Conservation (phyloP, 2,329 filamentous ascomycete species). For the Colletotrichum tanaceti region DNA sequence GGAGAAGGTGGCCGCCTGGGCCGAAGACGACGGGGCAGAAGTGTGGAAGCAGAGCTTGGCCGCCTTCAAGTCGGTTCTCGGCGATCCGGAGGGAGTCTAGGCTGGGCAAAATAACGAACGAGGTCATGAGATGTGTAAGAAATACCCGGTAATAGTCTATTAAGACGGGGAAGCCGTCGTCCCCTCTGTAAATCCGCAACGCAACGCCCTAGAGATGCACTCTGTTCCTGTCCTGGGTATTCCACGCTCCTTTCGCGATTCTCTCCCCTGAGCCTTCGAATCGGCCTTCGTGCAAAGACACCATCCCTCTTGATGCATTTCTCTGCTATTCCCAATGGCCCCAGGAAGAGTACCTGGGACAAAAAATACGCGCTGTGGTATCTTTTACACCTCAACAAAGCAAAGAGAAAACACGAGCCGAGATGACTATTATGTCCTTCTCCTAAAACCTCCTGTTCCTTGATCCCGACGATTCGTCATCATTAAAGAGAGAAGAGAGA, state of each 20-base stretch:
- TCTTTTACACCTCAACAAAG: constrained; percentile 27
- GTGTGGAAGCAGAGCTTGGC: constrained; percentile 62
- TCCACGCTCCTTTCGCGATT: constrained; percentile 8
- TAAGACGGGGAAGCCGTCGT: neutral
- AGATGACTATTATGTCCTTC: constrained; percentile 1
- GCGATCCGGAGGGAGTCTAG: constrained; percentile 32
- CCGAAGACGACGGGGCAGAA: constrained; percentile 55
- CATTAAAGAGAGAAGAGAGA: neutral
- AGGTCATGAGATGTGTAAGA: neutral
- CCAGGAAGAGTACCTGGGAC: neutral
- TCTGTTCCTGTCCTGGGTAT: constrained; percentile 34
- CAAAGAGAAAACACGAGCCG: constrained; percentile 9
- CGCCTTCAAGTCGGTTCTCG: constrained; percentile 56
- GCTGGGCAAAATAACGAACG: neutral
- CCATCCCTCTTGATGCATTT: neutral
- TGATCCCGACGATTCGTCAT: constrained; percentile 19
- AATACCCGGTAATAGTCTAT: constrained; percentile 17
- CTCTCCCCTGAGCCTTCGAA: neutral
- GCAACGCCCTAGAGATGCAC: constrained; percentile 36
- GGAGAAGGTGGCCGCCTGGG: constrained; percentile 56
- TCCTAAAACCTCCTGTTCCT: neutral
- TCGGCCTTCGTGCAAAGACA: constrained; percentile 6
- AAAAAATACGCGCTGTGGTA: constrained; percentile 35
- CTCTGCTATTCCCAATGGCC: neutral
- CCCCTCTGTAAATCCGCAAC: neutral